These are phyloP conservation scores for Candida hispaniensis DNA, from an alignment of 805 yeast species.

Conservation along the genomic window DNA sequence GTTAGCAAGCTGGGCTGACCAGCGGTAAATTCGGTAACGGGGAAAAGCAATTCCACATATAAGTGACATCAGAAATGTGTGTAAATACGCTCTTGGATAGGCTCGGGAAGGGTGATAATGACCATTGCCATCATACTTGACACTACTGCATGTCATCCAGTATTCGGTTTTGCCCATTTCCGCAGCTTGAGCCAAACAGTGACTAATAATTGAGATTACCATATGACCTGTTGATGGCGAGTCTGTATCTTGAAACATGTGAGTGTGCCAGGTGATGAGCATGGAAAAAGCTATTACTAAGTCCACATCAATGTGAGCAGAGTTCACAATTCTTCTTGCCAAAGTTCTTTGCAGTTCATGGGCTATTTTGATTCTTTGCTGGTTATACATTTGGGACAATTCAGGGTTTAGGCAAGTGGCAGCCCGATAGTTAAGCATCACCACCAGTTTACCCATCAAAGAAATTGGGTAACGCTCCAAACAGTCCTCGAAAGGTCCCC, in stretches of 20 bases:
- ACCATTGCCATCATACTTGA: too few relatives aligned
- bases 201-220: conserved; percentile 15
- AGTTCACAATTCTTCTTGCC: conserved; percentile 3
- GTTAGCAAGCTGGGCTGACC: conserved; percentile 14
- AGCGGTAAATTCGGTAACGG: conserved; percentile 10
- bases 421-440: conserved; percentile 4
- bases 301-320: conserved; percentile 12
- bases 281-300: conserved; percentile 3
- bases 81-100: conserved; percentile 8
- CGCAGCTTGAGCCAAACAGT: conserved; percentile 13
- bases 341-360: conserved; percentile 4
- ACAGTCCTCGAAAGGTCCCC: conserved; percentile 3
- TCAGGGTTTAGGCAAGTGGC: conserved; percentile 3
- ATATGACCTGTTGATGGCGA: conserved; percentile 12
- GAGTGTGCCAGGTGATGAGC: conserved; percentile 13
- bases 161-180: conserved; percentile 13
- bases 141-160: too few relatives aligned
- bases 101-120: conserved; percentile 9
- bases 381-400: conserved; percentile 6
- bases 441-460: conserved; percentile 4
- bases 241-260: conserved; percentile 11
- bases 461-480: conserved; percentile 12
- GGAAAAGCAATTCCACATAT: conserved; percentile 10
- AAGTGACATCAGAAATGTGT: conserved; percentile 10
- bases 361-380: too few relatives aligned